Evolutionary conservation across 2,329 filamentous ascomycete species (phyloP), one percentile per base, ranked within the genome.

Genomic region (Alternaria ethzedia): DNA sequence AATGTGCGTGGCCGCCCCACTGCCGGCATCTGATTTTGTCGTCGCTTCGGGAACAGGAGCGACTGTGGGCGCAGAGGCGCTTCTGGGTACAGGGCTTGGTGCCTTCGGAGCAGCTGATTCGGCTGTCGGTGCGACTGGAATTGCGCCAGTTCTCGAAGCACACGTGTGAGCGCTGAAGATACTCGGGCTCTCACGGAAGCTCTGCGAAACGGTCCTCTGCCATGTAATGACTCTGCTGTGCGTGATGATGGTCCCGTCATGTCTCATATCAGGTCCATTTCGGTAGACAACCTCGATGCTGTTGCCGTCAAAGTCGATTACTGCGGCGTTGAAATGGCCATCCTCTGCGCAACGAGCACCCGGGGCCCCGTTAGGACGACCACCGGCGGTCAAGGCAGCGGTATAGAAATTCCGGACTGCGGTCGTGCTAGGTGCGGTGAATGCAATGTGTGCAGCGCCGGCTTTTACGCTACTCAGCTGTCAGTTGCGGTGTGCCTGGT

Each of bases 251-350:
- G 80, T 76, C 3, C 75, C 78, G 57, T 82, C 80, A 47, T 81
- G 78, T 63, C 67, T 72, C 66, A 76, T 66, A 63, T 77, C 78
- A 41, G 77, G 79, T 44, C 76, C 79, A 57, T 82, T 81, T 56
- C 84, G 83, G 77, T 89, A 91, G 54, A 94, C 88, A 28, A 92
- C 91, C 75, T 96, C 92, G 76, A 97, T 89, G 70, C 87, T 91
- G 82, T 97, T 96, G 54, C 92, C 92, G 81, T 97, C 93, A 58
- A 92, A 86, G 79, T 97, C 93, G 64, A 89, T 86, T 44, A 93
- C 82, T 7, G 87, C 87, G 51, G 88, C 87, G 66, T 88, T 89
- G 80, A 89, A 85, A 82, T 88, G 83, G 80, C 86, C 81, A 73
- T 83, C 82, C 4, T 86, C 82, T 17, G 82, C 80, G 74, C 86